Evolutionary conservation across 108 stramenopile species (phyloP).

Genomic region (Stephanodiscus minutulus): DNA sequence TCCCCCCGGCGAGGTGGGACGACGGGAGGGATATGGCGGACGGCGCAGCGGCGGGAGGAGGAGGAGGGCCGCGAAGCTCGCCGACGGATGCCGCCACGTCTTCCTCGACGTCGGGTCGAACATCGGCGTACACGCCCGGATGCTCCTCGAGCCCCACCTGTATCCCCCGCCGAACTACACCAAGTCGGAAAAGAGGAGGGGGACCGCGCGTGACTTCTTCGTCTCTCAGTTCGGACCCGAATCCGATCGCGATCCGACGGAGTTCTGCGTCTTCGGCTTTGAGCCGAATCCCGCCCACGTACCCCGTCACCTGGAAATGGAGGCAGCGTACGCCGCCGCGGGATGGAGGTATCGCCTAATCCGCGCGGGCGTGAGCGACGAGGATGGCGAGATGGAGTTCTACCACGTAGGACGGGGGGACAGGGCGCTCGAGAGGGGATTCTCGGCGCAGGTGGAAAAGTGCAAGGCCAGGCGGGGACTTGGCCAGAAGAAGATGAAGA

Average conservation of each 20-base stretch:
- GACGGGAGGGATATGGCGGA: background rate
- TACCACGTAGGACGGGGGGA: conserved; percentile 28
- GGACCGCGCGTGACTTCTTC: conserved; percentile 21
- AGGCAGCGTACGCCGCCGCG: conserved; percentile 18
- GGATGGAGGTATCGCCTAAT: conserved; percentile 40
- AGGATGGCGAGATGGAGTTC: conserved; percentile 29
- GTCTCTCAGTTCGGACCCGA: conserved; percentile 20
- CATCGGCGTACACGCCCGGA: conserved; percentile 39
- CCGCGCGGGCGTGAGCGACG: conserved; percentile 27
- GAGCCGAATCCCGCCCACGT: conserved; percentile 40
- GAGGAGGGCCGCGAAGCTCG: conserved; percentile 7
- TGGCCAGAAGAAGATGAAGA: background rate
- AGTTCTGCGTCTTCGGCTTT: conserved; percentile 42
- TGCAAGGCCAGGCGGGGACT: background rate
- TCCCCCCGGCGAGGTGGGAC: background rate
- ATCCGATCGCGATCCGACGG: conserved; percentile 3
- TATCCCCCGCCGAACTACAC: conserved; percentile 20
- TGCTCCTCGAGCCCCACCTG: conserved; percentile 39
- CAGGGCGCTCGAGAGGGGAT: conserved; percentile 26
- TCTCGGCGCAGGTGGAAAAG: conserved; percentile 7
- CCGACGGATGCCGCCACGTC: conserved; percentile 46
- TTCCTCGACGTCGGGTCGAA: conserved; percentile 50
- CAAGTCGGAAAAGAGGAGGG: no score
- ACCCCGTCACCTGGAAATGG: conserved; percentile 7
- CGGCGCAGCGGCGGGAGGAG: background rate